Percentiles rank a stretch among this genome's conserved stretches.
Conservation (phyloP, 306 rosid genomes). For the Mucuna pruriens region DNA sequence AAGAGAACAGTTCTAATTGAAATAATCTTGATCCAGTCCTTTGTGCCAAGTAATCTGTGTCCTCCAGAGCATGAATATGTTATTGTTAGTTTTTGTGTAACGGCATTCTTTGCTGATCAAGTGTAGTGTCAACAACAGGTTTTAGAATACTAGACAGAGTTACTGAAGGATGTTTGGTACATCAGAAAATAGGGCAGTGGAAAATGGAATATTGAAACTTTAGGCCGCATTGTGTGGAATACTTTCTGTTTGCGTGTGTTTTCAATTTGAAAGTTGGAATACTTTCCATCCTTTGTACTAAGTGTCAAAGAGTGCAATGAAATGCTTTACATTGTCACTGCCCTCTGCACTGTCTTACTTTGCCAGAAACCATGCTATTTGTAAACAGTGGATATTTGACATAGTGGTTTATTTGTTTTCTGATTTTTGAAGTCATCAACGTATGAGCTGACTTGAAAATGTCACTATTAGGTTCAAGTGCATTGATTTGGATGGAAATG, state of each 20-base stretch:
- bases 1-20: slow-evolving; percentile 25
- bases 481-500: slow-evolving; percentile 98
- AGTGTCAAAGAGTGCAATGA: slow-evolving; percentile 15
- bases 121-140: slow-evolving; percentile 2
- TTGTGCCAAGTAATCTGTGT: slow-evolving; percentile 1
- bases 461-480: slow-evolving; percentile 85
- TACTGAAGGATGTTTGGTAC: not conserved
- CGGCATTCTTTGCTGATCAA: not conserved
- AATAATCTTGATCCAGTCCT: slow-evolving; percentile 1
- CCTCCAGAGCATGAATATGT: slow-evolving; percentile 1
- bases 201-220: not conserved
- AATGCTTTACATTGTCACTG: slow-evolving; percentile 21
- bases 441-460: slow-evolving; percentile 39
- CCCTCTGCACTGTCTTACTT: slow-evolving; percentile 24
- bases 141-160: not conserved
- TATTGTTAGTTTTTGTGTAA: not conserved
- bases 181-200: slow-evolving; percentile 5
- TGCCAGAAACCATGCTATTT: not conserved
- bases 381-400: slow-evolving; percentile 19
- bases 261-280: not conserved
- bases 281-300: not conserved
- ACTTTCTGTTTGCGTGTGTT: not conserved
- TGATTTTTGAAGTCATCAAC: not conserved
- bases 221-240: not conserved
- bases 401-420: slow-evolving; percentile 32